Evolutionary conservation across 2,329 filamentous ascomycete species (phyloP), one percentile per base, ranked within the genome.

Genomic region (Colletotrichum sp.): DNA sequence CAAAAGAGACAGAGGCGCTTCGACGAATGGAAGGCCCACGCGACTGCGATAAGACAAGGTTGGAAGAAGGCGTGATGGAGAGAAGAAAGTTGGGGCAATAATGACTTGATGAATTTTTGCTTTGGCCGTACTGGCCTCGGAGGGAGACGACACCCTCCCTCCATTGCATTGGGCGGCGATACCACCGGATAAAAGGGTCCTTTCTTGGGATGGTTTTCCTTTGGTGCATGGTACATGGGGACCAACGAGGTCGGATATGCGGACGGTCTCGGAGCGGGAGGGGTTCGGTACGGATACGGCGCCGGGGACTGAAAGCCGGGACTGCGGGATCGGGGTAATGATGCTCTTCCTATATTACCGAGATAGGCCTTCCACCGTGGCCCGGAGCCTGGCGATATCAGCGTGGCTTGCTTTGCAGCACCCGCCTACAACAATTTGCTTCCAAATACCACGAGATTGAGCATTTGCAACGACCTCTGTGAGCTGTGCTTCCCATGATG

Each of bases 351-450:
- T 38, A 30, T 21, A 15, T 70, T 58, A 67, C 38, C 62, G 73
- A 75, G 70, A 73, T 64, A 75, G 73, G 64, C 58, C 32, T 48
- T 73, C 28, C 34, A 75, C 69, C 16, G 64, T 38, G 36, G 70
- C 52, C 13, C 71, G 68, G 60, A 78, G 77, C 56, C 71, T 74
- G 34, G 71, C 68, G 58, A 78, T 70, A 32, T 82, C 79, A 34
- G 67, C 76, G 34, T 81, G 82, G n/a, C 81, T 83, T 4, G 89
- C 84, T 78, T 88, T 89, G 79, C 89, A 91, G 79, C 89, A 91
- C 6, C 89, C 89, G 0, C 89, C 89, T 0, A 89, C 88, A 2
- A 91, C 80, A 43, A 90, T 86, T 15, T 82, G 82, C 9, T 78
- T 80, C 88, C 89, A 91, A 2, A 82, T 78, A 2, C 84, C 85